phyloP scores from a whole-genome alignment of 805 yeast genomes.

The Suhomyces vadensis region DNA sequence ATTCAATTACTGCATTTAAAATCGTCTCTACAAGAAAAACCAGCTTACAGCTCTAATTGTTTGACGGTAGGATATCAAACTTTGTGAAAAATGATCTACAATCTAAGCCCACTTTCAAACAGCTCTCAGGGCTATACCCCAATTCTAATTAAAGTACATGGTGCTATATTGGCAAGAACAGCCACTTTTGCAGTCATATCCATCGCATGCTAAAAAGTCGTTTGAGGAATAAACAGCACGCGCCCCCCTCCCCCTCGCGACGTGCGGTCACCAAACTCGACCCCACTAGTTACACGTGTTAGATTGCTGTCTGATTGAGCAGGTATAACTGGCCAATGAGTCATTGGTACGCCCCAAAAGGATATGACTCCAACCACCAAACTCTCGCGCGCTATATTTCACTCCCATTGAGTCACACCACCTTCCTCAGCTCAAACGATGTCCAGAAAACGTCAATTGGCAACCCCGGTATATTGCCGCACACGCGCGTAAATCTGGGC shows the following conservation, averaged over 20 bases:
- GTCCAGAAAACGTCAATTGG: neutral
- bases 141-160: neutral
- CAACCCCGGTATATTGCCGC: neutral
- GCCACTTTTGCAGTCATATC: neutral
- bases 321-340: neutral
- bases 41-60: too few species aligned
- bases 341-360: neutral
- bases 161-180: neutral
- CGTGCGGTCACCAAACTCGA: neutral
- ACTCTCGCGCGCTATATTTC: neutral
- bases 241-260: neutral
- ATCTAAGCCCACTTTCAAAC: too few species aligned
- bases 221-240: neutral
- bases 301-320: neutral
- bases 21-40: too few species aligned
- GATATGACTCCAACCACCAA: neutral
- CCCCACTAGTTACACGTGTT: slow-evolving; percentile 6
- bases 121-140: neutral
- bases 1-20: too few species aligned
- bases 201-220: neutral
- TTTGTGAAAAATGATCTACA: too few species aligned
- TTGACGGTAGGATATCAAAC: too few species aligned
- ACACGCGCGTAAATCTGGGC: neutral
- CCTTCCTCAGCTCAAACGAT: neutral
- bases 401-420: neutral